Evolutionary conservation across 768 basidiomycete genomes (phyloP).

Genomic region (Peribolospora kevripleyi): DNA sequence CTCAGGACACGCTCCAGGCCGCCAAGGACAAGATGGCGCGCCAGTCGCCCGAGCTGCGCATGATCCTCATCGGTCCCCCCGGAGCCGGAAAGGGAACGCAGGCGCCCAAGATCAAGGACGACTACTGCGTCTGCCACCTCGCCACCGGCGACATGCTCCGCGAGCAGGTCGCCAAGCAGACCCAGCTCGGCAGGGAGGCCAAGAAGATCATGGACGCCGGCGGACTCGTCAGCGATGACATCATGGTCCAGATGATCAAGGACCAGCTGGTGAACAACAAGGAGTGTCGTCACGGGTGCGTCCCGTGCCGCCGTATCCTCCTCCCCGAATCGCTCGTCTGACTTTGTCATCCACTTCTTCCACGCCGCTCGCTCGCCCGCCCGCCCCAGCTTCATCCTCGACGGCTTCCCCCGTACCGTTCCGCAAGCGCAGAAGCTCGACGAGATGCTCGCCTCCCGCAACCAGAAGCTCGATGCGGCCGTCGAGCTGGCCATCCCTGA

Average conservation of each 20-base stretch:
- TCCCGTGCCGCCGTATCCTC: constrained; percentile 1
- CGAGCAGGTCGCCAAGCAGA: constrained; percentile 69
- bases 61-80: constrained; percentile 86
- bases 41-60: constrained; percentile 42
- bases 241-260: constrained; percentile 94
- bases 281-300: constrained; percentile 85
- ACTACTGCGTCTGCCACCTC: constrained; percentile 91
- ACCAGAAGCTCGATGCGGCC: constrained; percentile 65
- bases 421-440: constrained; percentile 92
- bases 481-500: constrained; percentile 82
- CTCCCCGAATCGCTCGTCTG: neutral
- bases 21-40: constrained; percentile 11
- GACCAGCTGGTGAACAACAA: constrained; percentile 81
- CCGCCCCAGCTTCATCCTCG: constrained; percentile 61
- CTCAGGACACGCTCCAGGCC: constrained; percentile 6
- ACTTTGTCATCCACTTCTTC: neutral
- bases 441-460: constrained; percentile 53
- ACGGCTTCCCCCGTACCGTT: constrained; percentile 97
- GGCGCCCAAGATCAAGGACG: constrained; percentile 70
- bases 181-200: constrained; percentile 63
- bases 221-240: constrained; percentile 83
- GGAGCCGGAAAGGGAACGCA: constrained; percentile 98
- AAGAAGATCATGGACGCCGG: constrained; percentile 97
- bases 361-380: neutral
- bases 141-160: constrained; percentile 98